phyloP scores from a whole-genome alignment of 805 yeast species.

The Wickerhamiella dianesei region DNA sequence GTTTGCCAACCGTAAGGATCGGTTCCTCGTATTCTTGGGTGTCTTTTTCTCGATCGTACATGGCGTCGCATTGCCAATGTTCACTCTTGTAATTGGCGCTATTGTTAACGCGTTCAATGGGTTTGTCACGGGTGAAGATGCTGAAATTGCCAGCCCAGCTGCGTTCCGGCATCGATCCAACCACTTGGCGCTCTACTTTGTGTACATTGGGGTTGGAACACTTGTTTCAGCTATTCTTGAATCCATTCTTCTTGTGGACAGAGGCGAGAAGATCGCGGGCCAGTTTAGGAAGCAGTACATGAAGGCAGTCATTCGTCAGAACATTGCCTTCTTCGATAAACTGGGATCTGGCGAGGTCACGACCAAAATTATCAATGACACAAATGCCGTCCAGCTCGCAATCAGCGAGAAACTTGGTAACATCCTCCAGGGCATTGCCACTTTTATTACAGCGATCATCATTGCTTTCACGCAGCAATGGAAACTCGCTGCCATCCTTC shows the following conservation, averaged over 20 bases:
- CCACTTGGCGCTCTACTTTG: constrained; percentile 28
- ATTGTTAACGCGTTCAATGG: constrained; percentile 27
- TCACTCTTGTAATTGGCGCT: constrained; percentile 30
- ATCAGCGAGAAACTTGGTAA: constrained; percentile 31
- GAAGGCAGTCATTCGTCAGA: constrained; percentile 28
- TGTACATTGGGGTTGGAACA: constrained; percentile 30
- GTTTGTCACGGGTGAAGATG: constrained; percentile 18
- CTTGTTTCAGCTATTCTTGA: constrained; percentile 24
- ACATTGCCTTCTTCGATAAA: constrained; percentile 30
- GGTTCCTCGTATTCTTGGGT: constrained; percentile 22
- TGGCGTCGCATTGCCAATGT: constrained; percentile 31
- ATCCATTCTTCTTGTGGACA: constrained; percentile 26
- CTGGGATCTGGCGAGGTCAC: constrained; percentile 33
- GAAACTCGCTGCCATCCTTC: constrained; percentile 26
- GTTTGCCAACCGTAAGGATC: constrained; percentile 25
- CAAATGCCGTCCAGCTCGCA: constrained; percentile 31
- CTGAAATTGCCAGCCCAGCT: constrained; percentile 9
- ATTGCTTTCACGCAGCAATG: constrained; percentile 27
- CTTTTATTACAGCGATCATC: constrained; percentile 28
- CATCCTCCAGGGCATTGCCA: constrained; percentile 27
- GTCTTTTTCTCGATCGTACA: constrained; percentile 24
- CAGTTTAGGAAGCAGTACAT: constrained; percentile 28
- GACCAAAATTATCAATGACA: constrained; percentile 31
- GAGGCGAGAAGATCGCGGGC: constrained; percentile 31
- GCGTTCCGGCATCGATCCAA: constrained; percentile 26